These are phyloP conservation scores for Mychonastes homosphaera DNA, from an alignment of 139 green algal genomes.

Conservation along the genomic window DNA sequence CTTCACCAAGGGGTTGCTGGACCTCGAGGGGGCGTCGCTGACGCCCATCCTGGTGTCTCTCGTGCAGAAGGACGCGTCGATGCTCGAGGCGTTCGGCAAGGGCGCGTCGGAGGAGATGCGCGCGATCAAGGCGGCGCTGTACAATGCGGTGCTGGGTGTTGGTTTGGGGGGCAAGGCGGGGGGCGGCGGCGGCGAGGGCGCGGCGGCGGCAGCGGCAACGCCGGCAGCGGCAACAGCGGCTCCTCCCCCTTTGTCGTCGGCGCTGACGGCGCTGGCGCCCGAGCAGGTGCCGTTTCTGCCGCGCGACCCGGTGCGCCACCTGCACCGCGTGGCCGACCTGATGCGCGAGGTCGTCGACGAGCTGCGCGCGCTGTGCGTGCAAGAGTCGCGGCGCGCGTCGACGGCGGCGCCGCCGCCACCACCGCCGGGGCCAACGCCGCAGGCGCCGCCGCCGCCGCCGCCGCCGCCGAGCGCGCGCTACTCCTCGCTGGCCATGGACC, in stretches of 20 bases:
- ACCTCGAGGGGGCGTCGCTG: slow-evolving; percentile 76
- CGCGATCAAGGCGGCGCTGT: slow-evolving; percentile 61
- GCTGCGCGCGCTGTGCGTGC: slow-evolving; percentile 57
- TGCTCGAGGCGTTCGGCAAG: slow-evolving; percentile 90
- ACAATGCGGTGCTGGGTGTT: slow-evolving; percentile 23
- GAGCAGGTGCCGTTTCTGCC: slow-evolving; percentile 35
- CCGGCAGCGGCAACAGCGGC: slow-evolving; percentile 2
- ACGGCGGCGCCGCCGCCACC: background rate
- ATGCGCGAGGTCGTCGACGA: slow-evolving; percentile 55
- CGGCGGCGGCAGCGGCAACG: slow-evolving; percentile 8
- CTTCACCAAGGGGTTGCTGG: slow-evolving; percentile 81
- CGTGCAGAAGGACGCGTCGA: slow-evolving; percentile 49
- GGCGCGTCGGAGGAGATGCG: slow-evolving; percentile 72
- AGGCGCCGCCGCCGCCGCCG: background rate
- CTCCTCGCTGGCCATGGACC: slow-evolving; percentile 48
- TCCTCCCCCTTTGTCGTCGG: slow-evolving; percentile 15
- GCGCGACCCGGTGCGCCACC: slow-evolving; percentile 41
- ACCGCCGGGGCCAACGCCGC: background rate
- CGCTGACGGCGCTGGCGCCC: background rate
- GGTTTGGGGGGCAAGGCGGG: background rate
- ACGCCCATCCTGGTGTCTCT: slow-evolving; percentile 53
- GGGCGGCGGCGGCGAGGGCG: background rate
- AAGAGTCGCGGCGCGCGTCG: slow-evolving; percentile 12
- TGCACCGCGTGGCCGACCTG: slow-evolving; percentile 47
- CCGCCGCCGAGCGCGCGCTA: slow-evolving; percentile 23